Evolutionary conservation across 257 asterid species (phyloP), one percentile per base, ranked within the genome.

Genomic region (Paulownia fortunei): DNA sequence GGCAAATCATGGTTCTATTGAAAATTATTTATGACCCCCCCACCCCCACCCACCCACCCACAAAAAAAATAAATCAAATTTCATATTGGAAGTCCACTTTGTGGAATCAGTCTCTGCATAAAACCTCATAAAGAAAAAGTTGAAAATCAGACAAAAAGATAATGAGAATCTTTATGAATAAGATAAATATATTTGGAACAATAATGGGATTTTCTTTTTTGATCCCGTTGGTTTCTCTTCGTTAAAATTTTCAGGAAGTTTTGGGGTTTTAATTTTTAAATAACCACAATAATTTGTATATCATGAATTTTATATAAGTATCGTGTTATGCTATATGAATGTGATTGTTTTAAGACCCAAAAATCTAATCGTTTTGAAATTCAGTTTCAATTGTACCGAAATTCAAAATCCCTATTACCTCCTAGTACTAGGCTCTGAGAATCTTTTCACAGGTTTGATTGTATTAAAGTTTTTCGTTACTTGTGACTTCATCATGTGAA

Each of bases 141-240:
- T 64, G 79, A 63, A 72, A 71, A 52, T 72, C 74, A 54, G 61
- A 72, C 74, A 72, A 42, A 62, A 71, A 62, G 72, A 72, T 26
- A 2, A 42, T 27, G 79, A 68, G 79, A 72, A 72, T 79, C 74
- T 51, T 52, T 72, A 55, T 15, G 65, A 73, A 62, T 62, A 60
- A 18, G 26, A 60, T 67, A 49, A 69, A 0, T n/a, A 6, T 49
- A 2, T 7, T 3, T 21, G 61, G 23, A 52, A 49, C 13, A 49
- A 46, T 61, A 34, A 60, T 54, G 66, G 27, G 67, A 42, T 78
- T 46, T 69, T 59, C 5, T 47, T 34, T 69, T 18, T 59, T 59
- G 3, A 59, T 46, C 64, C 0, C 59, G 5, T 18, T 34, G 7
- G 18, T 27, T 18, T 27, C 24, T 0, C 42, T 21, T 1, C 60